Evolutionary conservation across 306 rosid genomes (phyloP).

Genomic region (Hippophae rhamnoides): DNA sequence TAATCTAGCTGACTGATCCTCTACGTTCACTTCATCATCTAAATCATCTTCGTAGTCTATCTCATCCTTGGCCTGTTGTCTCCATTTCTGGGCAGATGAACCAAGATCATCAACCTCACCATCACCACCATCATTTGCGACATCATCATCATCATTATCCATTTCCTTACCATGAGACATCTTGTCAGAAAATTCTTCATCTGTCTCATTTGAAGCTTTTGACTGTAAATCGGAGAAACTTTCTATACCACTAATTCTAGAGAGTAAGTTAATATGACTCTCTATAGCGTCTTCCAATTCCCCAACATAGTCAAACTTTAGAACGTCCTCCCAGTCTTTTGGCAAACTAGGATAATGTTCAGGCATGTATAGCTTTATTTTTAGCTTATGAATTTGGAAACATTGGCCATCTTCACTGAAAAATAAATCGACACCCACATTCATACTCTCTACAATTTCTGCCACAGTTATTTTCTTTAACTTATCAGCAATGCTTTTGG

Average conservation of each 20-base stretch:
- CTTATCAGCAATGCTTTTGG: slow-evolving; percentile 52
- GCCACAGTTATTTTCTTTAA: slow-evolving; percentile 85
- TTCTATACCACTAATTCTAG: slow-evolving; percentile 66
- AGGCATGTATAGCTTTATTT: slow-evolving; percentile 53
- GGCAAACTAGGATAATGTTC: slow-evolving; percentile 45
- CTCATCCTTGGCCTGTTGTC: slow-evolving; percentile 63
- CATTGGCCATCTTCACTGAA: slow-evolving; percentile 20
- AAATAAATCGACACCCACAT: slow-evolving; percentile 54
- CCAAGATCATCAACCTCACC: slow-evolving; percentile 72
- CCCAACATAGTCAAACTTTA: slow-evolving; percentile 47
- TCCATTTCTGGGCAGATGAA: slow-evolving; percentile 58
- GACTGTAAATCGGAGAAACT: slow-evolving; percentile 25
- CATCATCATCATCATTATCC: slow-evolving; percentile 29
- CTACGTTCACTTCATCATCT: slow-evolving; percentile 42
- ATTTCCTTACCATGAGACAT: slow-evolving; percentile 28
- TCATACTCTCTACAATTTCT: slow-evolving; percentile 61
- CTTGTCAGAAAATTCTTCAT: slow-evolving; percentile 29
- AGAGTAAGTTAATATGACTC: slow-evolving; percentile 43
- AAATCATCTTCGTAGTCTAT: slow-evolving; percentile 79
- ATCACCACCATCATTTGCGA: slow-evolving; percentile 25
- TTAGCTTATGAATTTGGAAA: slow-evolving; percentile 72
- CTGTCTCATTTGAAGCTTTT: slow-evolving; percentile 26
- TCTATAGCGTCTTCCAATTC: slow-evolving; percentile 72
- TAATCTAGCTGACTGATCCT: slow-evolving; percentile 32
- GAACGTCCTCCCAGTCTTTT: slow-evolving; percentile 60